Conservation (phyloP, 495 filamentous ascomycete species). For the Tricharina praecox region DNA sequence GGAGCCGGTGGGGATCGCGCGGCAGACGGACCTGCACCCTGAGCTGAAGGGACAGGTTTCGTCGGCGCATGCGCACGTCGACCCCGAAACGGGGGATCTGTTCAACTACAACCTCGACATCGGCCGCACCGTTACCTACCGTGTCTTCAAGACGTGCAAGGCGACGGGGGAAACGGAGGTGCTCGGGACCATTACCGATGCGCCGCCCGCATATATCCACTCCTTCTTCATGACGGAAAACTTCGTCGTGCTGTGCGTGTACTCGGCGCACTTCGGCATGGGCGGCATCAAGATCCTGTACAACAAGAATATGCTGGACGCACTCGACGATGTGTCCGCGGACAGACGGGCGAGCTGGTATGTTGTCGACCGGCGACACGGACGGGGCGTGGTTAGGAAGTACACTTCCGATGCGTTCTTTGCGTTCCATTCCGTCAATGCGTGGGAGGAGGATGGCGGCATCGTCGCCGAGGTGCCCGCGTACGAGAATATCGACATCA, state of each 20-base stretch:
- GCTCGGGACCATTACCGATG: slow-evolving; percentile 44
- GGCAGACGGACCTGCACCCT: slow-evolving; percentile 45
- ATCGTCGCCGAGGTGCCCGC: slow-evolving; percentile 17
- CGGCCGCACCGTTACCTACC: slow-evolving; percentile 37
- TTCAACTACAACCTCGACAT: slow-evolving; percentile 57
- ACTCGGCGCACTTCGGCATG: slow-evolving; percentile 36
- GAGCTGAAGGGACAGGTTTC: slow-evolving; percentile 45
- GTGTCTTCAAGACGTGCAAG: slow-evolving; percentile 45
- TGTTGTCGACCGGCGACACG: slow-evolving; percentile 39
- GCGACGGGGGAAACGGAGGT: slow-evolving; percentile 48
- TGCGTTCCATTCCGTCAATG: slow-evolving; percentile 61
- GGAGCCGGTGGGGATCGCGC: slow-evolving; percentile 45
- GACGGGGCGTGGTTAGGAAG: slow-evolving; percentile 27
- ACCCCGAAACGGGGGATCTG: slow-evolving; percentile 56
- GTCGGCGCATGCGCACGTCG: slow-evolving; percentile 49
- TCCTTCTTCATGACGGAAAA: slow-evolving; percentile 50
- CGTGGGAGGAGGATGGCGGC: slow-evolving; percentile 42
- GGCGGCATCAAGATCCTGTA: slow-evolving; percentile 37
- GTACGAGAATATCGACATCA: slow-evolving; percentile 39
- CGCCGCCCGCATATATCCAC: slow-evolving; percentile 48
- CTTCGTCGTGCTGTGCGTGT: slow-evolving; percentile 51
- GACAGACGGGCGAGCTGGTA: slow-evolving; percentile 44
- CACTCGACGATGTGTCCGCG: slow-evolving; percentile 26
- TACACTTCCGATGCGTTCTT: slow-evolving; percentile 35
- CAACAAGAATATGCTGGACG: slow-evolving; percentile 40